Percentiles rank a stretch among this genome's conserved stretches.
phyloP scores from a whole-genome alignment of 2,329 filamentous ascomycete genomes.

The Colletotrichum liaoningense region DNA sequence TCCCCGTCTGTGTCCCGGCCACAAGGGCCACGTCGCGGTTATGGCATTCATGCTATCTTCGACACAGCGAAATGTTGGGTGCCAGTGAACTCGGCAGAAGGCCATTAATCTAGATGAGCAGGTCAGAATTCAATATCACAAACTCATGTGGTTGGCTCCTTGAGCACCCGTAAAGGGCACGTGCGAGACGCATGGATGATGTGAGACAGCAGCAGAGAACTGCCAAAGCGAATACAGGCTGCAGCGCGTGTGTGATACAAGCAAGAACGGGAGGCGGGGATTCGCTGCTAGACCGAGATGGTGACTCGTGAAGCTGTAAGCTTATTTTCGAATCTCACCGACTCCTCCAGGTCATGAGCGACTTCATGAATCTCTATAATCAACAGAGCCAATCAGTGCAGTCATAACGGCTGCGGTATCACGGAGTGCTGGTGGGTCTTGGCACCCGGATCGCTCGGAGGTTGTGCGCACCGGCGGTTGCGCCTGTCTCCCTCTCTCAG shows the following conservation, averaged over 20 bases:
- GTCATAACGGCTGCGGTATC: conserved; percentile 28
- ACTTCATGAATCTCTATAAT: background rate
- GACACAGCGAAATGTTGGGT: background rate
- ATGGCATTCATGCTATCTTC: conserved; percentile 5
- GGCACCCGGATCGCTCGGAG: conserved; percentile 35
- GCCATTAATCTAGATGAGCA: conserved; percentile 17
- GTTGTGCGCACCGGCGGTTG: conserved; percentile 21
- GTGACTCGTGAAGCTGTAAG: conserved; percentile 22
- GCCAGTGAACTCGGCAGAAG: background rate
- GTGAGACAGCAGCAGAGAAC: conserved; percentile 27
- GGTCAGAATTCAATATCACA: background rate
- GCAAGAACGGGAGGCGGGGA: background rate
- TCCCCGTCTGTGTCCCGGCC: background rate
- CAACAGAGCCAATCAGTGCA: conserved; percentile 5
- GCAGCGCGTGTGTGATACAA: background rate
- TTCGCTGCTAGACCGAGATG: conserved; percentile 5
- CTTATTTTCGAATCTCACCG: conserved; percentile 29
- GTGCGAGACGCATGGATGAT: conserved; percentile 31
- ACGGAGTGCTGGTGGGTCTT: conserved; percentile 24
- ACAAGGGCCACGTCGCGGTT: conserved; percentile 23
- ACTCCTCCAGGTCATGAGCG: background rate
- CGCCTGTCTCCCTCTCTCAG: conserved; percentile 4
- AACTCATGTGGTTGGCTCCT: conserved; percentile 24
- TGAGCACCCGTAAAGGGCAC: conserved; percentile 2
- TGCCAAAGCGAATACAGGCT: background rate